These are phyloP conservation scores for Phaeophleospora eucalypticola DNA, from an alignment of 2,329 filamentous ascomycete species.

Conservation along the genomic window DNA sequence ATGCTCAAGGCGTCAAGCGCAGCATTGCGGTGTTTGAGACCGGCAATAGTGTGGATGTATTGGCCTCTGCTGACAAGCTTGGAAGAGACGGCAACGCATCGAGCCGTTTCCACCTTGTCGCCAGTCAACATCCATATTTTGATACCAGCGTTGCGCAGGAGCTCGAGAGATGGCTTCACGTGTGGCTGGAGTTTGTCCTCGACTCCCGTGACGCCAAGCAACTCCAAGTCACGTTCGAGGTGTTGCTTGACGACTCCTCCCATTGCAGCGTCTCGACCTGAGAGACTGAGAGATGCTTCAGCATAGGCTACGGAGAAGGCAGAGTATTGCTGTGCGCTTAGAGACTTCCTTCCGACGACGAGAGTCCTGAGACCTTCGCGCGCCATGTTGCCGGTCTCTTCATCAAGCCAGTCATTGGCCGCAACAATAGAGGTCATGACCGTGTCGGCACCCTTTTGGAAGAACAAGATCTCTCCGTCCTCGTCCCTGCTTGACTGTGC, in stretches of 20 bases:
- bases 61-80: conserved; percentile 92
- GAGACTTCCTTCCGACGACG: conserved; percentile 85
- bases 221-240: conserved; percentile 82
- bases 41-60: conserved; percentile 85
- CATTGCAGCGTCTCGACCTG: conserved; percentile 76
- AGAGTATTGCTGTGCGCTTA: conserved; percentile 73
- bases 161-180: conserved; percentile 90
- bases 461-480: conserved; percentile 90
- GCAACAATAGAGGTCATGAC: conserved; percentile 96
- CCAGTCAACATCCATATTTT: conserved; percentile 99
- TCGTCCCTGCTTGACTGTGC: conserved; percentile 46
- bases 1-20: conserved; percentile 88
- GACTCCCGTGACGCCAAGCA: conserved; percentile 94
- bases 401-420: conserved; percentile 96
- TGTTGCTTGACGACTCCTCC: conserved; percentile 72
- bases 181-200: conserved; percentile 95
- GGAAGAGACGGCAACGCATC: conserved; percentile 91
- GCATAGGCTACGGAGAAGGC: conserved; percentile 73
- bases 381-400: conserved; percentile 99
- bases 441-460: conserved; percentile 95
- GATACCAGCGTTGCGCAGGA: conserved; percentile 93
- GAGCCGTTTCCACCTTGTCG: conserved; percentile 95
- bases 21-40: conserved; percentile 70
- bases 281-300: conserved; percentile 75
- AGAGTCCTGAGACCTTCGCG: conserved; percentile 90